Base-by-base conservation (phyloP, 176 grass and related monocot species). In the Oryza australiensis region DNA sequence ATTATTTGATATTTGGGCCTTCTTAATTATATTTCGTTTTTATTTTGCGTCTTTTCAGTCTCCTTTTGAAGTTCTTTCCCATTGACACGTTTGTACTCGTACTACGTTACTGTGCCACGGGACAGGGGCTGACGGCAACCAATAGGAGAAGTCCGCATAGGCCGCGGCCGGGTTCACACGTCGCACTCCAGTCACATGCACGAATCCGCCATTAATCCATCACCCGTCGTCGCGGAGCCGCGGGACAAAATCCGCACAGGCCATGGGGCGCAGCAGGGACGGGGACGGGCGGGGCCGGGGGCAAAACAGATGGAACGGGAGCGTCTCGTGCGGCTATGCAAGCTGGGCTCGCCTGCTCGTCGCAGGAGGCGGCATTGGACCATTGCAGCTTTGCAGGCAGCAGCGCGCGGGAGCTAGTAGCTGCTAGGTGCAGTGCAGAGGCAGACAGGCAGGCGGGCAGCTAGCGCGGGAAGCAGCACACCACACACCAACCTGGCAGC, bases 251-350 rank as follows among this genome's bases (percentile, higher is more conserved):
- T 18, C 6, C 6, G 75, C 59, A 51, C 9, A 29, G 35, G 24
- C 59, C 20, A 55, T 55, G 51, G 51, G 49, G 4, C 16, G 15
- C 46, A 49, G 35, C 26, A 37, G 63, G 62, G 22, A 37, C 35
- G 35, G 35, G 78, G 1, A 22, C 70, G 41, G 11, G 13, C 5
- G 62, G 45, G 35, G 26, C 8, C 18, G 46, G 75, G 67, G 76
- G 82, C 87, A 84, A 89, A 85, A n/a, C 64, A 85, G 82, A 76
- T 16, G 87, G 76, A 89, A 74, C 76, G 53, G n/a, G 67, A 28
- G 67, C 35, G 69, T 65, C 6, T 62, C 70, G 62, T 63, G 38
- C 70, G 32, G 70, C 76, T 60, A 55, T 55, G 13, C 80, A 49
- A 70, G 62, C 53, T 34, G 68, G 75, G 9, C 7, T 59, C 34